Evolutionary conservation across 352 stramenopile genomes (phyloP).

Genomic region (Elongisporangium undulatum): DNA sequence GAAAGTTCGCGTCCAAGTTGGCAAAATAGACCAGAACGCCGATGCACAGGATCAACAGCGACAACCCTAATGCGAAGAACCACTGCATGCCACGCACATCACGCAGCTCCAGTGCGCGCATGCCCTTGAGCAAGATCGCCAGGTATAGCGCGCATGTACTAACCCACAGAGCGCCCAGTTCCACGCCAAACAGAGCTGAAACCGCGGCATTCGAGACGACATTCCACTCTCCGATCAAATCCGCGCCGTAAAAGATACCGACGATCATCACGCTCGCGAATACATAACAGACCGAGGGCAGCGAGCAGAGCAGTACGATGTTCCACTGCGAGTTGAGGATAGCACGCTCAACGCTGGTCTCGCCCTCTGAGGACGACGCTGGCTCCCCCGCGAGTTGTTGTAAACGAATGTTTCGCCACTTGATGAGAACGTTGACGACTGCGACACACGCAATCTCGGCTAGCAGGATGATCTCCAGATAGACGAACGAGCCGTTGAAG

Average conservation of each 20-base stretch:
- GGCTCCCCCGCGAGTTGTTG: constrained; percentile 25
- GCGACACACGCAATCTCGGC: constrained; percentile 29
- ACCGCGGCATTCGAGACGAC: constrained; percentile 26
- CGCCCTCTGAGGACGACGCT: constrained; percentile 5
- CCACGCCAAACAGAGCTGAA: constrained; percentile 31
- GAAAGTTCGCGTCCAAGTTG: constrained; percentile 26
- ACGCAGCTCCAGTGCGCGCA: constrained; percentile 20
- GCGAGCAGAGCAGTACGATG: constrained; percentile 26
- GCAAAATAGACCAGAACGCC: constrained; percentile 20
- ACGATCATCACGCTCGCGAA: constrained; percentile 17
- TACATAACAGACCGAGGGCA: constrained; percentile 32
- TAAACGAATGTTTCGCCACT: constrained; percentile 38
- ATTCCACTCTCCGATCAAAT: constrained; percentile 36
- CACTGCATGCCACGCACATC: constrained; percentile 25
- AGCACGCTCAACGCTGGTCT: constrained; percentile 10
- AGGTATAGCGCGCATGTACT: constrained; percentile 11
- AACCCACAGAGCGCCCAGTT: constrained; percentile 25
- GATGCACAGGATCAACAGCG: constrained; percentile 25
- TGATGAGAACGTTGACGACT: constrained; percentile 43
- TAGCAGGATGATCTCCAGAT: constrained; percentile 27
- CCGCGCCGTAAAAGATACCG: constrained; percentile 27
- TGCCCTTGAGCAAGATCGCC: constrained; percentile 20
- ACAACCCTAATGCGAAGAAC: constrained; percentile 23
- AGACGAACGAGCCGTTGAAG: constrained; percentile 31
- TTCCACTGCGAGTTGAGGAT: constrained; percentile 30